Evolutionary conservation across 1,139 yeast genomes (phyloP).

Genomic region (Insectozyma bohioensis): DNA sequence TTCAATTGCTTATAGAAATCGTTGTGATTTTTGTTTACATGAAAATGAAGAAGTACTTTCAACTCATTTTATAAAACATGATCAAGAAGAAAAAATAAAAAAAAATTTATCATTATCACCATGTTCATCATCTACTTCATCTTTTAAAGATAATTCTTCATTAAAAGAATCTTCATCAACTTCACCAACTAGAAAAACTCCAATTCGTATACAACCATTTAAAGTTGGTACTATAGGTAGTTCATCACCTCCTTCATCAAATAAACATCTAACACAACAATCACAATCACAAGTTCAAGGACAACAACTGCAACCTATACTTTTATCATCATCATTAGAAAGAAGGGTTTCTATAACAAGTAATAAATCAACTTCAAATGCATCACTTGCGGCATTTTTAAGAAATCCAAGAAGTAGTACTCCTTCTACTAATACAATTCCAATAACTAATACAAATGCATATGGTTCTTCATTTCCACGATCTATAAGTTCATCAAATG

Average conservation of each 20-base stretch:
- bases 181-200: conserved; percentile 16
- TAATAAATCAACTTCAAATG: conserved; percentile 53
- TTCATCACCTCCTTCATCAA: conserved; percentile 47
- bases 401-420: conserved; percentile 46
- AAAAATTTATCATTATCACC: conserved; percentile 29
- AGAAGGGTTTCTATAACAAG: conserved; percentile 46
- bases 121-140: conserved; percentile 21
- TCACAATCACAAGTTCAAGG: not conserved
- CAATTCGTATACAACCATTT: conserved; percentile 55
- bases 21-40: conserved; percentile 63
- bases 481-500: conserved; percentile 44
- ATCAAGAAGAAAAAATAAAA: conserved; percentile 8
- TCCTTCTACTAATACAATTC: conserved; percentile 32
- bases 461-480: conserved; percentile 31
- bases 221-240: conserved; percentile 60
- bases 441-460: conserved; percentile 18
- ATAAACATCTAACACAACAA: no score
- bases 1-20: conserved; percentile 76
- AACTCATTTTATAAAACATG: conserved; percentile 44
- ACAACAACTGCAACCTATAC: conserved; percentile 5
- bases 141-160: conserved; percentile 11
- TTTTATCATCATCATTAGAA: conserved; percentile 31
- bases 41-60: conserved; percentile 68
- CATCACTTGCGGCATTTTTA: conserved; percentile 53
- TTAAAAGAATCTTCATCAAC: conserved; percentile 17